phyloP scores from a whole-genome alignment of 169 alveolate genomes.

The Plasmodium knowlesi region DNA sequence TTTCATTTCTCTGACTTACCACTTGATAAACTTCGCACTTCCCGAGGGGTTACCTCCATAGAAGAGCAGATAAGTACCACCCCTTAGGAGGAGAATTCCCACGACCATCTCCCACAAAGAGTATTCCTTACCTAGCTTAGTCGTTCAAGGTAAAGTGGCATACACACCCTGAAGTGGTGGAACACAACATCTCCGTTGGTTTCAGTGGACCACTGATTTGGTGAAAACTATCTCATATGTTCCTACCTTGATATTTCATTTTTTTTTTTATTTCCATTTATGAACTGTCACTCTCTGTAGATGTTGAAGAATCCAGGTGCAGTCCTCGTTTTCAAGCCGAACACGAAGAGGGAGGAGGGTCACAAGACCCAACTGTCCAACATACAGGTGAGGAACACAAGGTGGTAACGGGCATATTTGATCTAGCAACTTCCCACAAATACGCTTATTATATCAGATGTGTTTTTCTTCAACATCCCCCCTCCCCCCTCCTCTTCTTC shows the following conservation, averaged over 20 bases:
- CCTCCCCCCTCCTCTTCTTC: neutral
- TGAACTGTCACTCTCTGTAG: neutral
- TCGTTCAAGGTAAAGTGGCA: neutral
- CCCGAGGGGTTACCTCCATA: neutral
- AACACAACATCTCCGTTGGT: neutral
- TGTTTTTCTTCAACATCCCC: too few relatives aligned
- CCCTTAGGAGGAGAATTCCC: neutral
- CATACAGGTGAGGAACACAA: slow-evolving; percentile 76
- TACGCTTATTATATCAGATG: too few relatives aligned
- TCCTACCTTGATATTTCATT: neutral
- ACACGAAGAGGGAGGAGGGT: slow-evolving; percentile 88
- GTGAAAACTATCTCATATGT: neutral
- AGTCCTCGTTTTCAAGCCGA: slow-evolving; percentile 88
- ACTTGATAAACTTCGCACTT: neutral
- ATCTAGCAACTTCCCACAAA: too few relatives aligned
- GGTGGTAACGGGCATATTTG: neutral
- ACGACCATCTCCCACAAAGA: too few relatives aligned
- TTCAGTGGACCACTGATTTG: neutral
- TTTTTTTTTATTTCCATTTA: too few relatives aligned
- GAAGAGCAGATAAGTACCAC: neutral
- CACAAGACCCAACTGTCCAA: slow-evolving; percentile 89
- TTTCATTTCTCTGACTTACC: neutral
- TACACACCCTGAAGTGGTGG: neutral
- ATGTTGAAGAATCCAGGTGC: slow-evolving; percentile 65
- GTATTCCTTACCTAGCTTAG: too few relatives aligned